Conservation (phyloP, 2,329 filamentous ascomycete species). For the Aurifilum marmelostoma region DNA sequence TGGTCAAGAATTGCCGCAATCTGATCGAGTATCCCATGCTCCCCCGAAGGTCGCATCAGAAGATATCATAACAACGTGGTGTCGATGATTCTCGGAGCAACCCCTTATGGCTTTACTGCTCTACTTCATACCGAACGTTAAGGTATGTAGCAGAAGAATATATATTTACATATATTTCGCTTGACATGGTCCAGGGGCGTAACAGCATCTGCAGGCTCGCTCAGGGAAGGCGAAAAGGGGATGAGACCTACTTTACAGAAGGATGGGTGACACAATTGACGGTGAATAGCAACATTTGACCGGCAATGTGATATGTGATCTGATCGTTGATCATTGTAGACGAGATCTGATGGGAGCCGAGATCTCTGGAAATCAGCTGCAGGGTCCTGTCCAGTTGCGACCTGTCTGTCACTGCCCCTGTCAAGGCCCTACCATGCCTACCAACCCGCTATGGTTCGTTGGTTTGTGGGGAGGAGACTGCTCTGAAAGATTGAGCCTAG, state of each 20-base stretch:
- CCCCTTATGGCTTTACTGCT: background rate
- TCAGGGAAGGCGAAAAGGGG: too few relatives aligned
- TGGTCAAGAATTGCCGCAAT: background rate
- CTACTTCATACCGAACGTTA: background rate
- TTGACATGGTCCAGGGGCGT: too few relatives aligned
- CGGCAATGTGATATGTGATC: too few relatives aligned
- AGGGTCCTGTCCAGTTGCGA: background rate
- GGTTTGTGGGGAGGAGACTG: background rate
- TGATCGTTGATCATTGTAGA: background rate
- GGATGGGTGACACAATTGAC: too few relatives aligned
- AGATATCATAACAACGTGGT: background rate
- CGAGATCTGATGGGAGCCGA: background rate
- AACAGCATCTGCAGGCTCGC: too few relatives aligned
- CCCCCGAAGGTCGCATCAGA: background rate
- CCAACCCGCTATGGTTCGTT: too few relatives aligned
- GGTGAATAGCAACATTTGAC: too few relatives aligned
- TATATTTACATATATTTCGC: too few relatives aligned
- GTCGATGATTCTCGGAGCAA: background rate
- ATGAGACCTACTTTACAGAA: too few relatives aligned
- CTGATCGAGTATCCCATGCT: background rate
- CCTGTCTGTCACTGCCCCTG: background rate
- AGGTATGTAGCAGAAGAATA: too few relatives aligned
- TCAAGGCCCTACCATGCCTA: background rate
- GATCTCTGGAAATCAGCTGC: background rate
- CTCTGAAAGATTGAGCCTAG: background rate